These are phyloP conservation scores for Pinus albicaulis DNA, from an alignment of 75 land plant genomes.

Conservation along the genomic window DNA sequence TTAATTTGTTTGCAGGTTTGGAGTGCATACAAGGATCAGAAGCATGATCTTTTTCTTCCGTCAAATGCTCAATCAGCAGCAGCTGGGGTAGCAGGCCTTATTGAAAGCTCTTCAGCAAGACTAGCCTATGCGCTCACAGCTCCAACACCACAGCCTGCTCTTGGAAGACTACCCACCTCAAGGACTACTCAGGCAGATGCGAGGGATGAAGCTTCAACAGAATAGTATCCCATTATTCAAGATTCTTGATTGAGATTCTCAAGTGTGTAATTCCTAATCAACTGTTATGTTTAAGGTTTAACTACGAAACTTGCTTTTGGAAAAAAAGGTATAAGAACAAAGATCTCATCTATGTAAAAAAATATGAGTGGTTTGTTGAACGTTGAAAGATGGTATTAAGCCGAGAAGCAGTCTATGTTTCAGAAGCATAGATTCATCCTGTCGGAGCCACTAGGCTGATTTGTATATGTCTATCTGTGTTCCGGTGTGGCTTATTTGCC, in stretches of 20 bases:
- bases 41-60: conserved; percentile 94
- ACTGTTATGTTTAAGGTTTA: conserved; percentile 1
- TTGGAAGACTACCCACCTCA: conserved; percentile 38
- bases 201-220: conserved; percentile 4
- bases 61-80: conserved; percentile 98
- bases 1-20: conserved; percentile 63
- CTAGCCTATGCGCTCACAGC: conserved; percentile 79
- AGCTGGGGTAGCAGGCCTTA: conserved; percentile 95
- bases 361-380: background rate
- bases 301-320: background rate
- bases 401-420: background rate
- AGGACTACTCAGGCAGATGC: conserved; percentile 1
- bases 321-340: conserved; percentile 1
- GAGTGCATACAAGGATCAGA: conserved; percentile 98
- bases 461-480: background rate
- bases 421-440: background rate
- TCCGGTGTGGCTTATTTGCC: background rate
- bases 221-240: background rate
- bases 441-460: background rate
- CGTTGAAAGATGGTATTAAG: background rate
- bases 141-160: conserved; percentile 64
- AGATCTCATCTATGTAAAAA: background rate
- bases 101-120: conserved; percentile 78
- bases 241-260: background rate
- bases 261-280: background rate